Evolutionary conservation across 371 early-diverging fungal genomes (phyloP).

Genomic region (Lichtheimia ramosa): DNA sequence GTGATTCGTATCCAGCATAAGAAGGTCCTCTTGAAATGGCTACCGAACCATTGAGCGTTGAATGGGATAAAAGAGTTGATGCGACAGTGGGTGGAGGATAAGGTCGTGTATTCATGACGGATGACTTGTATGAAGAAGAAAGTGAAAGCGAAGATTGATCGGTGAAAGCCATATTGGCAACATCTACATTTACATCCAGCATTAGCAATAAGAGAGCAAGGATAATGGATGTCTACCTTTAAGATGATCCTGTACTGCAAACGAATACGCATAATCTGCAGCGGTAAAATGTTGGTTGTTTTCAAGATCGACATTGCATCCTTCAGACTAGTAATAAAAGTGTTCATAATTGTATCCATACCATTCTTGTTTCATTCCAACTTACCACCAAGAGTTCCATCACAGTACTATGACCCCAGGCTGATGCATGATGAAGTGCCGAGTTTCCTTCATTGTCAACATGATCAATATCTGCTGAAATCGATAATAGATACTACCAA

Average conservation of each 20-base stretch:
- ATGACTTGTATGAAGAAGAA: slow-evolving; percentile 30
- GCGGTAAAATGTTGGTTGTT: slow-evolving; percentile 39
- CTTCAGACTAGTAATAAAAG: slow-evolving; percentile 28
- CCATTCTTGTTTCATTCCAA: neutral
- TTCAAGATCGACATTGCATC: slow-evolving; percentile 48
- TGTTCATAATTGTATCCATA: neutral
- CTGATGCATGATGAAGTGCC: slow-evolving; percentile 51
- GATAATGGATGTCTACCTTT: slow-evolving; percentile 21
- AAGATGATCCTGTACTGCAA: slow-evolving; percentile 39
- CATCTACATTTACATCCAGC: slow-evolving; percentile 15
- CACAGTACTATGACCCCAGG: slow-evolving; percentile 50
- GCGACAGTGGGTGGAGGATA: slow-evolving; percentile 34
- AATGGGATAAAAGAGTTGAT: slow-evolving; percentile 18
- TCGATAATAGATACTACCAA: slow-evolving; percentile 41
- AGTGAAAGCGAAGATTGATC: slow-evolving; percentile 37
- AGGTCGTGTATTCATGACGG: slow-evolving; percentile 23
- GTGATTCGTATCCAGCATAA: slow-evolving; percentile 33
- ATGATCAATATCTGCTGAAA: slow-evolving; percentile 54
- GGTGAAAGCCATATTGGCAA: slow-evolving; percentile 34
- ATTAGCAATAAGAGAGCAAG: neutral
- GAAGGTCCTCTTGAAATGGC: slow-evolving; percentile 39
- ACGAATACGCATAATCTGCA: slow-evolving; percentile 47
- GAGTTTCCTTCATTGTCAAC: slow-evolving; percentile 54
- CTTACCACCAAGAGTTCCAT: slow-evolving; percentile 48
- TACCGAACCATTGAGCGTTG: slow-evolving; percentile 18